A percentile compares a stretch with the other conserved stretches of the same genome.
phyloP scores from a whole-genome alignment of 2,329 filamentous ascomycete species.

The Cryphonectria nitschkei region DNA sequence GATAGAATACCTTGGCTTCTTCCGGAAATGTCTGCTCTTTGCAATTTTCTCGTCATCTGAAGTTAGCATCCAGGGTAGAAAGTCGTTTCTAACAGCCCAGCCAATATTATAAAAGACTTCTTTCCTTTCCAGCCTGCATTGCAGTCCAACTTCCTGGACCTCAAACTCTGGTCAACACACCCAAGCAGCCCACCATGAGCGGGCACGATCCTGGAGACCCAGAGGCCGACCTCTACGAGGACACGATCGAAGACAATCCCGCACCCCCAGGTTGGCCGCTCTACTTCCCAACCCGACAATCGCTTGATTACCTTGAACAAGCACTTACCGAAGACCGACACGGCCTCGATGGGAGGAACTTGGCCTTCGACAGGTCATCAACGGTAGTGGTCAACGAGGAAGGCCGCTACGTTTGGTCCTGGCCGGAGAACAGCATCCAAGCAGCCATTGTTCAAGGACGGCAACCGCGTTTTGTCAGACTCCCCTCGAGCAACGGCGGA shows the following conservation, averaged over 20 bases:
- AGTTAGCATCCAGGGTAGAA: background rate
- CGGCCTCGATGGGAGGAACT: too few relatives aligned
- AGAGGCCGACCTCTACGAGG: background rate
- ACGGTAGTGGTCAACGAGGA: background rate
- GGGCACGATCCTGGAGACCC: background rate
- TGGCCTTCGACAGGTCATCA: background rate
- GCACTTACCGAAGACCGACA: background rate
- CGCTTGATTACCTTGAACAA: background rate
- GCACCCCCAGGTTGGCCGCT: background rate
- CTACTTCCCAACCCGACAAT: background rate
- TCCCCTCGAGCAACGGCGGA: background rate
- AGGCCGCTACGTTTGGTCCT: background rate
- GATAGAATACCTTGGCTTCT: background rate
- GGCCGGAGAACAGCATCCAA: background rate
- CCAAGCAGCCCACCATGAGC: background rate
- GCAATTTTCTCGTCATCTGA: background rate
- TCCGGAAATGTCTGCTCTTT: background rate
- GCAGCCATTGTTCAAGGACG: background rate
- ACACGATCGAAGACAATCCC: background rate
- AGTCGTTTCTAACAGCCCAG: background rate
- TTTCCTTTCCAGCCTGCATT: background rate
- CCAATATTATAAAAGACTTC: background rate
- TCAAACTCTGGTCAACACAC: background rate
- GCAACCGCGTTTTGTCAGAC: background rate
- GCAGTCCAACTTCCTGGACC: background rate